These are phyloP conservation scores for Trichoderma atrobrunneum DNA, from an alignment of 2,329 filamentous ascomycete genomes.

Conservation along the genomic window DNA sequence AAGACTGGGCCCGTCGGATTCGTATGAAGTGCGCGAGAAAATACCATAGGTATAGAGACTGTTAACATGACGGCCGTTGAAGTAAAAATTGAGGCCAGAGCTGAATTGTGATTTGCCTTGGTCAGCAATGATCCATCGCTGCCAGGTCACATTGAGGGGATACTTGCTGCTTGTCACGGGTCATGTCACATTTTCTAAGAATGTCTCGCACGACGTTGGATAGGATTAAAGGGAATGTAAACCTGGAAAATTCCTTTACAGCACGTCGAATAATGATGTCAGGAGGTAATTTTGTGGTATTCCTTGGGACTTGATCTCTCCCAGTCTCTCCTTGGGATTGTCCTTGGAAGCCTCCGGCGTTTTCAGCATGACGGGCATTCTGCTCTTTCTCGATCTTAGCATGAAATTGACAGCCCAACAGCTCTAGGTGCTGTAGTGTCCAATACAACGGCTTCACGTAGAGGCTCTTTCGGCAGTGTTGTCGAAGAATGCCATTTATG, in stretches of 20 bases:
- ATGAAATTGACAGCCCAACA: neutral
- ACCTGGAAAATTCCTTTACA: neutral
- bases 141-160: neutral
- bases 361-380: neutral
- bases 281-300: neutral
- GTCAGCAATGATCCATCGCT: neutral
- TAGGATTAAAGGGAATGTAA: neutral
- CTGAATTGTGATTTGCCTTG: neutral
- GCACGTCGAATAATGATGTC: neutral
- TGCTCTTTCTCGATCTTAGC: neutral
- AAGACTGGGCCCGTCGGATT: neutral
- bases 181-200: neutral
- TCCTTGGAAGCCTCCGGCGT: neutral
- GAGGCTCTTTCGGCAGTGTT: neutral
- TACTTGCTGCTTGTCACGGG: neutral
- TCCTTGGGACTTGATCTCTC: neutral
- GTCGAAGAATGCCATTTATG: neutral
- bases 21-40: neutral
- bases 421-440: neutral
- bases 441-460: neutral
- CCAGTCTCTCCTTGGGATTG: neutral
- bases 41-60: neutral
- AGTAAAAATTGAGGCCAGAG: neutral
- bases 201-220: neutral
- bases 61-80: neutral